phyloP scores from a whole-genome alignment of 208 protist genomes.

The Trypanosoma vivax region DNA sequence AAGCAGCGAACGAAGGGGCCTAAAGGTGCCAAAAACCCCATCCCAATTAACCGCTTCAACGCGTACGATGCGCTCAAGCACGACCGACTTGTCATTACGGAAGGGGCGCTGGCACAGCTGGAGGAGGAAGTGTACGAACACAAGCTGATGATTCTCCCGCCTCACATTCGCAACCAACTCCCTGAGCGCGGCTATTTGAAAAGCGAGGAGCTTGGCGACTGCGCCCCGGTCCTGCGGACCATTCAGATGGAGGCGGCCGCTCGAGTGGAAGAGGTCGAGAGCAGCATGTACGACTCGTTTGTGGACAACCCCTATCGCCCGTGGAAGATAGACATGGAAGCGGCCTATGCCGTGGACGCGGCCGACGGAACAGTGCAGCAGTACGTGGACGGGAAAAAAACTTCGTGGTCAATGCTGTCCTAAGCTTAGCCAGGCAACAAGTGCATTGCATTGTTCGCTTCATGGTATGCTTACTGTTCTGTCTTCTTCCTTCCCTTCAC shows the following conservation, averaged over 20 bases:
- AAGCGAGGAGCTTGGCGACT: slow-evolving; percentile 63
- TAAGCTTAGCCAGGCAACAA: slow-evolving; percentile 15
- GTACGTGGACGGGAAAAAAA: slow-evolving; percentile 60
- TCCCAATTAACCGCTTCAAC: slow-evolving; percentile 89
- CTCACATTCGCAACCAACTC: slow-evolving; percentile 86
- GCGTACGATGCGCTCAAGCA: slow-evolving; percentile 82
- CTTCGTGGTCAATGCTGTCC: slow-evolving; percentile 78
- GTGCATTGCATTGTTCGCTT: not conserved
- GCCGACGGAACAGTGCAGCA: slow-evolving; percentile 66
- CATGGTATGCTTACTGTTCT: slow-evolving; percentile 12
- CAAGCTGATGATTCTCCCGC: slow-evolving; percentile 79
- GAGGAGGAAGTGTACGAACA: slow-evolving; percentile 83
- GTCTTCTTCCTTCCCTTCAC: not conserved
- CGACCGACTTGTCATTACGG: slow-evolving; percentile 80
- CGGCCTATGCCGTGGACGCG: slow-evolving; percentile 79
- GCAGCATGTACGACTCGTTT: slow-evolving; percentile 64
- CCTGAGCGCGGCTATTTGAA: slow-evolving; percentile 66
- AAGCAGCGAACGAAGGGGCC: slow-evolving; percentile 73
- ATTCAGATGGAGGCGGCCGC: slow-evolving; percentile 82
- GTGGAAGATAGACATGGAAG: slow-evolving; percentile 71
- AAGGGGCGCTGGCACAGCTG: slow-evolving; percentile 83
- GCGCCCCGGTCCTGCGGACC: slow-evolving; percentile 49
- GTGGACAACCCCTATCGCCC: slow-evolving; percentile 85
- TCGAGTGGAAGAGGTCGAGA: slow-evolving; percentile 81
- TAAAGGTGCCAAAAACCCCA: slow-evolving; percentile 88